Evolutionary conservation across 768 basidiomycete species (phyloP).

Genomic region (Boletus subcaerulescens): DNA sequence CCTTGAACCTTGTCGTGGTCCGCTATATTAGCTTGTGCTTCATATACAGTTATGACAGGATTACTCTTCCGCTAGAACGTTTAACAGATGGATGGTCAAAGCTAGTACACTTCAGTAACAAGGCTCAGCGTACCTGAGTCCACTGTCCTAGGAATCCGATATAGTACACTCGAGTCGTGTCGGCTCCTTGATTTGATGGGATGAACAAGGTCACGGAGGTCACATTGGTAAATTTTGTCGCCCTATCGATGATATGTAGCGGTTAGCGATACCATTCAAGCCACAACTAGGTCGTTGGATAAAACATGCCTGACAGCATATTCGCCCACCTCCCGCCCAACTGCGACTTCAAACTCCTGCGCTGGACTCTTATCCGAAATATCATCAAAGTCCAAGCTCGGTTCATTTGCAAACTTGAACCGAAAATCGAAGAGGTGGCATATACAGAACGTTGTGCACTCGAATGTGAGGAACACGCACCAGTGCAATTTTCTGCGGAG

Average conservation of each 20-base stretch:
- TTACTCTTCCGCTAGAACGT: constrained; percentile 61
- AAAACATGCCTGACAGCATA: constrained; percentile 72
- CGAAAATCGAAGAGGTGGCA: neutral
- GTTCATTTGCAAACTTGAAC: constrained; percentile 70
- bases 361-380: constrained; percentile 56
- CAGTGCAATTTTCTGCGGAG: constrained; percentile 67
- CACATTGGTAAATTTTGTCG: constrained; percentile 82
- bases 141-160: constrained; percentile 82
- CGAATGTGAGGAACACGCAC: constrained; percentile 41
- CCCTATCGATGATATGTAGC: constrained; percentile 39
- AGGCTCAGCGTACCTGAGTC: constrained; percentile 54
- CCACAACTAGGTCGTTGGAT: neutral
- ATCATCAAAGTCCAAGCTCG: constrained; percentile 81
- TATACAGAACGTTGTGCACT: neutral
- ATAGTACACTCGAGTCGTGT: constrained; percentile 75
- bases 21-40: constrained; percentile 80
- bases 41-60: constrained; percentile 84
- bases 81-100: neutral
- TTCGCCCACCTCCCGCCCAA: constrained; percentile 76
- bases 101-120: neutral
- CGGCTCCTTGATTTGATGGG: constrained; percentile 76
- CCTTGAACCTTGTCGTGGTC: constrained; percentile 88
- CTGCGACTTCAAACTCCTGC: constrained; percentile 70
- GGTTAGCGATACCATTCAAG: neutral
- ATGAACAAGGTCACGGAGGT: constrained; percentile 82